These are phyloP conservation scores for Naganishia friedmannii DNA, from an alignment of 768 basidiomycete genomes.

Conservation along the genomic window DNA sequence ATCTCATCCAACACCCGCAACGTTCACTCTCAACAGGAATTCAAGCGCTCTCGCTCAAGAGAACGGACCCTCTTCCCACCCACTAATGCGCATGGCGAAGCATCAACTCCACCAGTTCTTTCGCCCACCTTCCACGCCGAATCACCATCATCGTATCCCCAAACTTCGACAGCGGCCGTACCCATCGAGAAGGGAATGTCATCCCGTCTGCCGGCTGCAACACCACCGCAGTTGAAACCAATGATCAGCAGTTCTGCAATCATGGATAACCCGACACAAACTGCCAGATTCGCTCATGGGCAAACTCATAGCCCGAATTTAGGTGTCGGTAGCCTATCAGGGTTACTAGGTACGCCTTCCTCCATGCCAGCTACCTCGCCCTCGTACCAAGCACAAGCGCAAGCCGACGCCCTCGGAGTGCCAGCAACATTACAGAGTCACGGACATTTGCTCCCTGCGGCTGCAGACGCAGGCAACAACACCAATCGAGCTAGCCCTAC, in stretches of 20 bases:
- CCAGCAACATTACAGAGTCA: neutral
- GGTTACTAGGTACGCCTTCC: conserved; percentile 4
- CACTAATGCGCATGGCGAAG: neutral
- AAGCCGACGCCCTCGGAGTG: conserved; percentile 8
- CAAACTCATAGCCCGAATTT: conserved; percentile 5
- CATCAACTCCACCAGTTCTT: conserved; percentile 2
- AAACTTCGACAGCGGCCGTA: conserved; percentile 26
- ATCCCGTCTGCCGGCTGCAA: conserved; percentile 8
- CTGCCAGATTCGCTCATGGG: neutral
- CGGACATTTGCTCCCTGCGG: neutral
- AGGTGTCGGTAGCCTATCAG: conserved; percentile 9
- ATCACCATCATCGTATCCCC: conserved; percentile 23
- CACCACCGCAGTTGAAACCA: conserved; percentile 20
- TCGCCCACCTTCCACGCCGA: conserved; percentile 23
- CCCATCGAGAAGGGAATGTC: conserved; percentile 22
- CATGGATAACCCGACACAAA: neutral
- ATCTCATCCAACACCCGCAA: neutral
- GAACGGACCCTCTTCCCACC: conserved; percentile 7
- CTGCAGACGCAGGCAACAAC: neutral
- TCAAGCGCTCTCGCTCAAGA: conserved; percentile 22
- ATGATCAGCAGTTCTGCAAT: conserved; percentile 23
- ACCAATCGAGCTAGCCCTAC: conserved; percentile 5
- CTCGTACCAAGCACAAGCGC: conserved; percentile 16
- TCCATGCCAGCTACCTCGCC: conserved; percentile 4
- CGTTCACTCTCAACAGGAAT: conserved; percentile 12